Evolutionary conservation across 176 grass and related monocot genomes (phyloP).

Genomic region (Microstegium vimineum): DNA sequence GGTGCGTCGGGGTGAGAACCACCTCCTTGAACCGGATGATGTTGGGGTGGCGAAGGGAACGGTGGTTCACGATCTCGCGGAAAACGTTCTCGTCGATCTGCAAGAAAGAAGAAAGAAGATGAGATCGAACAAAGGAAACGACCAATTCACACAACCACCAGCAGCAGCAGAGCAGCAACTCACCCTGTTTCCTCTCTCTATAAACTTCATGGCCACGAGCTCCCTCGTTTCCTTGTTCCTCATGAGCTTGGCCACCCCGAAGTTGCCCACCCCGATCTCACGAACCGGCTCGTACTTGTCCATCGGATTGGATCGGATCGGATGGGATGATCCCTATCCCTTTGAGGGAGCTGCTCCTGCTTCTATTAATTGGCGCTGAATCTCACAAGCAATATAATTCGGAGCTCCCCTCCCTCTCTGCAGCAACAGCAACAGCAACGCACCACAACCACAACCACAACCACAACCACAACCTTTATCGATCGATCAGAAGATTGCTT

Average conservation of each 20-base stretch:
- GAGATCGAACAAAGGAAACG: no score
- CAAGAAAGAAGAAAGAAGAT: no score
- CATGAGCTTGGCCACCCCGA: conserved; percentile 76
- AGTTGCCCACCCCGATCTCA: conserved; percentile 84
- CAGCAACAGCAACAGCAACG: background rate
- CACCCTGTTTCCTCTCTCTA: conserved; percentile 70
- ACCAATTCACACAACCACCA: no score
- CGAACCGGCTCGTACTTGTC: conserved; percentile 72
- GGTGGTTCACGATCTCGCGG: conserved; percentile 90
- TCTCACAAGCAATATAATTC: no score
- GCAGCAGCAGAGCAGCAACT: background rate
- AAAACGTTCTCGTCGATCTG: conserved; percentile 89
- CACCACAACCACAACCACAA: background rate
- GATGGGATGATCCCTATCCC: no score
- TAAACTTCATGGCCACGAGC: conserved; percentile 83
- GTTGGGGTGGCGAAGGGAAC: conserved; percentile 73
- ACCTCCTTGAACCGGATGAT: conserved; percentile 95
- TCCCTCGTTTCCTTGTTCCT: conserved; percentile 55
- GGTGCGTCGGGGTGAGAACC: conserved; percentile 74
- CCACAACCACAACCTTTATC: background rate
- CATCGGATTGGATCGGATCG: conserved; percentile 17
- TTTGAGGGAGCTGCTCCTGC: no score
- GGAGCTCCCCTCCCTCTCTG: no score
- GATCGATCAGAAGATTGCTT: no score
- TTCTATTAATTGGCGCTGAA: no score